Percentiles rank a stretch among this genome's conserved stretches.
Conservation (phyloP, 306 rosid species). For the Casuarina glauca region DNA sequence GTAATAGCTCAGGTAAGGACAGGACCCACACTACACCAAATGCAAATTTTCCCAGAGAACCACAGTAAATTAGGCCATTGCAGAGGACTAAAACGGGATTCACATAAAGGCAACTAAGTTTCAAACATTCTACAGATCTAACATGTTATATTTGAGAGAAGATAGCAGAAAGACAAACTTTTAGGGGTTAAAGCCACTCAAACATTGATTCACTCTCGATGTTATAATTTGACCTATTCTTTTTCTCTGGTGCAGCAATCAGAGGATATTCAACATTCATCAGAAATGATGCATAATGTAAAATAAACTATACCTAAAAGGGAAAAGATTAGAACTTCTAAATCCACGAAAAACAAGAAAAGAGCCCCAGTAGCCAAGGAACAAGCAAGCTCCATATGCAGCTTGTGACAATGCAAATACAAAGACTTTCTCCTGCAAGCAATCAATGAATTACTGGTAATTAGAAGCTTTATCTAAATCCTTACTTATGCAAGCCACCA, state of each 20-base stretch:
- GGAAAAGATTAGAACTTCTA: constrained; percentile 57
- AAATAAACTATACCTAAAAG: constrained; percentile 67
- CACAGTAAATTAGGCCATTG: background rate
- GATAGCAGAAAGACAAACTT: background rate
- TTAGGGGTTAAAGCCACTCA: background rate
- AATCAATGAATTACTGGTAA: constrained; percentile 29
- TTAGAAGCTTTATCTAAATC: constrained; percentile 27
- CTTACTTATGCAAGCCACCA: constrained; percentile 22
- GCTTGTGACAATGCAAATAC: constrained; percentile 82
- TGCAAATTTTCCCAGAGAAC: background rate
- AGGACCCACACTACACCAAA: background rate
- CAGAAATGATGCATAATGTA: background rate
- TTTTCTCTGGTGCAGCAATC: background rate
- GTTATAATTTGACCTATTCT: background rate
- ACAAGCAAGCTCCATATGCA: constrained; percentile 88
- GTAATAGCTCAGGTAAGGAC: background rate
- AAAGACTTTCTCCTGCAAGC: constrained; percentile 75
- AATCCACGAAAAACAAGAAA: constrained; percentile 49
- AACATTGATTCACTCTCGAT: background rate
- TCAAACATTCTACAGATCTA: background rate
- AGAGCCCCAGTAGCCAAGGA: constrained; percentile 90
- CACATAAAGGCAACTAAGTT: background rate
- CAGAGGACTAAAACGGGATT: background rate
- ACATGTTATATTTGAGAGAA: background rate
- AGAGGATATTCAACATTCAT: background rate